A percentile compares a stretch with the other conserved stretches of the same genome.
These are phyloP conservation scores for Pythium sukuiense DNA, from an alignment of 352 stramenopile genomes.

Conservation along the genomic window DNA sequence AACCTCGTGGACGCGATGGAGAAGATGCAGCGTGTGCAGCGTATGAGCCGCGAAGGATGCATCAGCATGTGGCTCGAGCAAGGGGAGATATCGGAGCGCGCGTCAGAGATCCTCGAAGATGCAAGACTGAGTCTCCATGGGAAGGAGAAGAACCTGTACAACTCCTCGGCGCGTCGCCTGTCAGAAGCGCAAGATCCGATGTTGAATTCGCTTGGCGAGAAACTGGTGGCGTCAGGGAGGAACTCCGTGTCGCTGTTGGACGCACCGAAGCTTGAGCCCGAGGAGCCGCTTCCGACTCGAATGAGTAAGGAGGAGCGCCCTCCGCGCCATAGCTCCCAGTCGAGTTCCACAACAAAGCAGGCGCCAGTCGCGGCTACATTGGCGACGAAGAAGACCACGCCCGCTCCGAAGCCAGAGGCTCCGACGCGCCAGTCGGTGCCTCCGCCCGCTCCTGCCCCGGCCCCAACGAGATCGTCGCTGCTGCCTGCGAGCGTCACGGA, in stretches of 20 bases:
- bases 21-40: constrained; percentile 27
- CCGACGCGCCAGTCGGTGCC: constrained; percentile 4
- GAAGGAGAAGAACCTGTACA: constrained; percentile 83
- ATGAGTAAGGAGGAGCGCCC: not conserved
- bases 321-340: not conserved
- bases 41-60: constrained; percentile 58
- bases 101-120: constrained; percentile 83
- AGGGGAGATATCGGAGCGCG: constrained; percentile 77
- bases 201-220: constrained; percentile 65
- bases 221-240: constrained; percentile 50
- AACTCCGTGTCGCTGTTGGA: constrained; percentile 25
- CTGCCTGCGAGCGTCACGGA: not conserved
- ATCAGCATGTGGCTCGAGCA: constrained; percentile 85
- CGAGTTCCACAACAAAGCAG: not conserved
- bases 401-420: constrained; percentile 4
- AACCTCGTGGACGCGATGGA: constrained; percentile 14
- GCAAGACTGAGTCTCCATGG: constrained; percentile 74
- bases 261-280: constrained; percentile 1
- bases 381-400: constrained; percentile 1
- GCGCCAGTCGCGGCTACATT: not conserved
- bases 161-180: constrained; percentile 51
- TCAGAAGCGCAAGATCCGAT: constrained; percentile 69
- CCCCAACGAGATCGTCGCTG: not conserved
- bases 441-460: not conserved
- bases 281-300: not conserved